Percentiles rank a stretch among this genome's conserved stretches.
Evolutionary conservation across 495 filamentous ascomycete genomes (phyloP).

Genomic region (Gamarada debralockiae): DNA sequence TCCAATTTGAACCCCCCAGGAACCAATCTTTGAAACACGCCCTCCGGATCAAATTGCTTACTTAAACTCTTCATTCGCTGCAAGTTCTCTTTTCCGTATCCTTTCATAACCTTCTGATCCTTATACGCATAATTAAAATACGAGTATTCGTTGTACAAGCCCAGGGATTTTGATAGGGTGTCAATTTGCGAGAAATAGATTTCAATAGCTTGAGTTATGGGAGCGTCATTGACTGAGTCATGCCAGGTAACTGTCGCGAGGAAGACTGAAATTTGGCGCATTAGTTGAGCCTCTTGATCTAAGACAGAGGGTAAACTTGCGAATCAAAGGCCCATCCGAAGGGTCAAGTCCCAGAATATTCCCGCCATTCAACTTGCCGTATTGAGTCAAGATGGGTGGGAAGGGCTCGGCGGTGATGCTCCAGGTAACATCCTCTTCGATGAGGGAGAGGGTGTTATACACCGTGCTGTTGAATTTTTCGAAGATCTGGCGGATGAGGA

Average conservation of each 20-base stretch:
- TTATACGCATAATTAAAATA: constrained; percentile 37
- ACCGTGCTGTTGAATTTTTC: too few species aligned
- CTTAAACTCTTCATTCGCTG: constrained; percentile 30
- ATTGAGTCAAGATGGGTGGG: constrained; percentile 31
- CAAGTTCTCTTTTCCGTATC: constrained; percentile 36
- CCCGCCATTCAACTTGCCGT: constrained; percentile 39
- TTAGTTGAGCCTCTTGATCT: not conserved
- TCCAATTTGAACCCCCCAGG: constrained; percentile 19
- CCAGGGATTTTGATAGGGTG: not conserved
- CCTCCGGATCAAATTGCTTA: constrained; percentile 36
- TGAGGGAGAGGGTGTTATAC: too few species aligned
- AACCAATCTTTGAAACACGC: constrained; percentile 36
- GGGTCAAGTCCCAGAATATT: constrained; percentile 48
- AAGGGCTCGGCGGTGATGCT: constrained; percentile 46
- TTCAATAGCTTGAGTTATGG: not conserved
- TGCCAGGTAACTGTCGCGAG: constrained; percentile 1
- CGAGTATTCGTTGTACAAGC: not conserved
- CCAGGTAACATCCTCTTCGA: too few species aligned
- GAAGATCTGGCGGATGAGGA: too few species aligned
- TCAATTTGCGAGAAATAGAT: not conserved
- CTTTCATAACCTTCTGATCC: constrained; percentile 34
- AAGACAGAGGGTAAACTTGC: constrained; percentile 2
- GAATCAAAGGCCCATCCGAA: constrained; percentile 28
- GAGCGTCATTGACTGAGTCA: not conserved
- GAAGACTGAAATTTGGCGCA: not conserved